A percentile compares a stretch with the other conserved stretches of the same genome.
Evolutionary conservation across 140 eudicot genomes (phyloP).

Genomic region (Anethum foeniculum): DNA sequence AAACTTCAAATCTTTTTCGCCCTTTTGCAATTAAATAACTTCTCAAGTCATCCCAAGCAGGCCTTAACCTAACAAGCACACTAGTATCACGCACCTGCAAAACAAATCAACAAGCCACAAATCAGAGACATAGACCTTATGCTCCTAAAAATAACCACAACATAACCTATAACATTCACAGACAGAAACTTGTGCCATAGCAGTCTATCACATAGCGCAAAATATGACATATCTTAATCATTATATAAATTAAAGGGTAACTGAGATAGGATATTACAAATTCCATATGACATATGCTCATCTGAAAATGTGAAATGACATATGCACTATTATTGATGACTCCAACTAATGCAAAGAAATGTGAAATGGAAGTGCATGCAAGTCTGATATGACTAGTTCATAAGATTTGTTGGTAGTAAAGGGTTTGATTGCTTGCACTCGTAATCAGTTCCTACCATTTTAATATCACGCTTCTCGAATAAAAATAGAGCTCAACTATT

Average conservation of each 20-base stretch:
- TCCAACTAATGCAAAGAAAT: neutral
- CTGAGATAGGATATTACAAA: neutral
- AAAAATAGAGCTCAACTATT: neutral
- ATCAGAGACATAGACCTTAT: neutral
- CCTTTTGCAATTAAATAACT: conserved; percentile 87
- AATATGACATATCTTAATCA: neutral
- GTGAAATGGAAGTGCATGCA: neutral
- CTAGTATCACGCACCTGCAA: conserved; percentile 94
- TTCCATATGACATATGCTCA: neutral
- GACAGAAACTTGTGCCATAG: neutral
- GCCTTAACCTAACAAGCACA: conserved; percentile 85
- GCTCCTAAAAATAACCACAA: neutral
- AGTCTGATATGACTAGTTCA: neutral
- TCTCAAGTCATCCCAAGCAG: conserved; percentile 97
- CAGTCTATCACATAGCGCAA: neutral
- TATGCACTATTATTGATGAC: neutral
- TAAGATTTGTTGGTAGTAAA: neutral
- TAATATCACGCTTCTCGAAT: neutral
- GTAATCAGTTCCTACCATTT: neutral
- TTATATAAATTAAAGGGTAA: neutral
- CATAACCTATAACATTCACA: neutral
- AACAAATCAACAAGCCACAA: conserved; percentile 6
- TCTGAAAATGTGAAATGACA: too few species aligned
- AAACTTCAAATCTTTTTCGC: conserved; percentile 89
- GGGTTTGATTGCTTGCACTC: neutral